Base-by-base conservation (phyloP, 768 basidiomycete species). In the Boletus subparvulus region DNA sequence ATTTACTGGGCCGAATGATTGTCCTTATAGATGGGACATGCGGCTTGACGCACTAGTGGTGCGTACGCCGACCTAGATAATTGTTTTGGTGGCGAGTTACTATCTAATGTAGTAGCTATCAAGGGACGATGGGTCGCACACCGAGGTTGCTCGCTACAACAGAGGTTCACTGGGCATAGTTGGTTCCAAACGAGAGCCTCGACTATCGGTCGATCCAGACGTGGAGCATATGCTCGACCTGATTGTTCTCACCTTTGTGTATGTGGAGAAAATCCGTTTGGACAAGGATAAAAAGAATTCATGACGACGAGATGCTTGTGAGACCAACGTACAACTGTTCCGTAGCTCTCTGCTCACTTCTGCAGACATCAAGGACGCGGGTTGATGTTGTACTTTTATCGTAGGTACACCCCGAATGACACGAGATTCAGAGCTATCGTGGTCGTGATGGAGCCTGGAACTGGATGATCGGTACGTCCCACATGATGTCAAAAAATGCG, bases 1-100 rank as follows among this genome's bases (percentile, higher is more conserved):
- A 10, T 77, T 77, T 44, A 68, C 51, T 2, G 75, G 71, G 0
- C 71, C 64, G 6, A 73, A 76, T 48, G 71, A 71, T 8, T 56
- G 48, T 14, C 57, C 66, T n/a, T 77, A 75, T 30, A 66, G 68
- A 17, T 77, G 75, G 75, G 61, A 65, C 13, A 62, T 75, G 56
- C 54, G 50, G 1, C 37, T 49, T 3, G 17, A 45, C 0, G 21
- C 48, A 0, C 59, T 62, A 6, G 61, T 61, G 46, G 63, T 70
- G 40, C 40, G 69, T 66, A 28, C 9, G 5, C n/a, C 30, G 1
- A 35, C 16, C 21, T 10, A 9, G 32, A 3, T n/a, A 5, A 14
- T 19, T 30, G 9, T 41, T 26, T 33, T 8, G 26, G 13, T 42
- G 33, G 28, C 10, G 14, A 62, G 1, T 51, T 4, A 35, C 32